Conservation (phyloP, 768 basidiomycete genomes). For the Trametes elegans region DNA sequence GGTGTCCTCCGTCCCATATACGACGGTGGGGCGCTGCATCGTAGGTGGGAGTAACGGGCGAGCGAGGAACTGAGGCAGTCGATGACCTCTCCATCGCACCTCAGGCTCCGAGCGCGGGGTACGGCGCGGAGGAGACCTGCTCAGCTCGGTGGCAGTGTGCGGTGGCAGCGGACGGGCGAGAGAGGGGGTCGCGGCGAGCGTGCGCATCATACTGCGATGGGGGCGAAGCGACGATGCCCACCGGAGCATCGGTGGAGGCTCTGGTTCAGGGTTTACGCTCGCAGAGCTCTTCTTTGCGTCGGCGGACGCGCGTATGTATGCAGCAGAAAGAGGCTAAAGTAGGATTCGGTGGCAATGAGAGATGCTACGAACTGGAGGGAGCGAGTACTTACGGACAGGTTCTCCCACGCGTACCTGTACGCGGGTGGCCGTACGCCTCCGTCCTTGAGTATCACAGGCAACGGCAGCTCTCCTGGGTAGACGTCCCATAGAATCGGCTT, state of each 20-base stretch:
- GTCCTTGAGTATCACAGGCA: neutral
- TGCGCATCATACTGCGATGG: constrained; percentile 5
- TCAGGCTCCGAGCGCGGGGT: neutral
- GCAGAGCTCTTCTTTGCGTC: neutral
- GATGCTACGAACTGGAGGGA: neutral
- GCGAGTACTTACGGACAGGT: constrained; percentile 18
- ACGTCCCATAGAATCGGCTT: constrained; percentile 26
- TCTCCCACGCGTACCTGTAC: constrained; percentile 13
- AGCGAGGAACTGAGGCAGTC: constrained; percentile 4
- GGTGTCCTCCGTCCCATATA: neutral
- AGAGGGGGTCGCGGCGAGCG: neutral
- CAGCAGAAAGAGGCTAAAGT: constrained; percentile 11
- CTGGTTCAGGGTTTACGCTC: neutral
- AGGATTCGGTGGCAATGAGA: constrained; percentile 1
- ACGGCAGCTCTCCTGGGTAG: neutral
- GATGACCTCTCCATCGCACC: constrained; percentile 14
- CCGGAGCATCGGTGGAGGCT: neutral
- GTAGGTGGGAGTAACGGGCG: neutral
- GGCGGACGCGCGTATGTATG: constrained; percentile 6
- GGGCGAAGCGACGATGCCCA: neutral
- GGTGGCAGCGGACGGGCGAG: constrained; percentile 1
- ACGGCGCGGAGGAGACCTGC: neutral
- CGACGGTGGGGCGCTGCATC: neutral
- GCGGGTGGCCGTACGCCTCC: neutral
- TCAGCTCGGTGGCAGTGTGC: neutral